Conservation (phyloP, 495 filamentous ascomycete genomes). For the Glonium stellatum region DNA sequence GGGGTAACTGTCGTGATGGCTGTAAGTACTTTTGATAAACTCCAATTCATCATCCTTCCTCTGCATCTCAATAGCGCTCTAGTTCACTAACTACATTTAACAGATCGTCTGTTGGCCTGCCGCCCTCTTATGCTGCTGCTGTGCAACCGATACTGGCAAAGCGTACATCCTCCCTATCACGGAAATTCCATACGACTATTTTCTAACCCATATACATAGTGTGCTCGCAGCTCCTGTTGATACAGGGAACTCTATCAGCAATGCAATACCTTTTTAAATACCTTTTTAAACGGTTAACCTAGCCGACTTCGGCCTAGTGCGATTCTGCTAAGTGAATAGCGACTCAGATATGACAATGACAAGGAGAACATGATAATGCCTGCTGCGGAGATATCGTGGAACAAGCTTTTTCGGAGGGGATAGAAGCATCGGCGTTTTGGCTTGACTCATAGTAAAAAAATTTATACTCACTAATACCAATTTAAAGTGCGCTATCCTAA, state of each 20-base stretch:
- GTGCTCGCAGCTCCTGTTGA: slow-evolving; percentile 51
- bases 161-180: slow-evolving; percentile 36
- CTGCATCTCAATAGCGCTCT: background rate
- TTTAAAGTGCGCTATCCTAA: too few species aligned
- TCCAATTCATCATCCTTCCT: background rate
- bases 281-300: too few species aligned
- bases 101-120: slow-evolving; percentile 55
- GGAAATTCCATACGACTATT: background rate
- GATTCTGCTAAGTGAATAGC: too few species aligned
- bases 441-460: background rate
- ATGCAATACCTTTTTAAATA: slow-evolving; percentile 50
- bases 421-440: background rate
- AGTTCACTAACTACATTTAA: slow-evolving; percentile 4
- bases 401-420: background rate
- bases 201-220: slow-evolving; percentile 29
- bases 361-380: slow-evolving; percentile 4
- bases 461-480: too few species aligned
- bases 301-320: too few species aligned
- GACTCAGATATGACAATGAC: background rate
- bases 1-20: slow-evolving; percentile 44
- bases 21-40: slow-evolving; percentile 37
- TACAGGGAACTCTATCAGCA: slow-evolving; percentile 46
- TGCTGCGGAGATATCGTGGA: background rate
- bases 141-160: slow-evolving; percentile 49
- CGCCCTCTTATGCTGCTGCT: slow-evolving; percentile 54